These are phyloP conservation scores for Suillus spraguei DNA, from an alignment of 768 basidiomycete species.

Conservation along the genomic window DNA sequence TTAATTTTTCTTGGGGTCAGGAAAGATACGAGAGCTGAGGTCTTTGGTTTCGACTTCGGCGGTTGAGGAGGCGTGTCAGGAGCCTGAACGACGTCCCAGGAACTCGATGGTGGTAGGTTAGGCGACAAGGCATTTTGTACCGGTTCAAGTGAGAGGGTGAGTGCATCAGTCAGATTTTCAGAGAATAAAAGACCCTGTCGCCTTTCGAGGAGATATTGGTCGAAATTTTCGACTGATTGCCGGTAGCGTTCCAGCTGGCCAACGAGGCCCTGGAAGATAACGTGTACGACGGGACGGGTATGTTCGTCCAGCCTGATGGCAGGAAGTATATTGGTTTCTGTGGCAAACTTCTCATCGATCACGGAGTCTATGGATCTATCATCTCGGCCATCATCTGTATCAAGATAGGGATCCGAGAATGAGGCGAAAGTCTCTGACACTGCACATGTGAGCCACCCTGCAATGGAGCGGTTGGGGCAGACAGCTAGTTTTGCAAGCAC, in stretches of 20 bases:
- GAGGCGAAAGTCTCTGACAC: constrained; percentile 36
- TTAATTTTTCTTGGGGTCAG: constrained; percentile 77
- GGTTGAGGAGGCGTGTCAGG: constrained; percentile 37
- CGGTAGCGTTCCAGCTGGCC: constrained; percentile 83
- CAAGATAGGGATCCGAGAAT: constrained; percentile 9
- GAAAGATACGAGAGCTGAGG: constrained; percentile 73
- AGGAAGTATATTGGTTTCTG: constrained; percentile 59
- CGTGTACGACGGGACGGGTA: constrained; percentile 77
- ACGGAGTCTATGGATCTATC: constrained; percentile 81
- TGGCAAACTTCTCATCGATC: constrained; percentile 65
- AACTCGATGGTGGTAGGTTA: constrained; percentile 22
- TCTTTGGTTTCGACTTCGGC: constrained; percentile 53
- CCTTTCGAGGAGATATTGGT: constrained; percentile 81
- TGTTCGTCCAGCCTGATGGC: constrained; percentile 71
- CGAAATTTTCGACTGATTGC: constrained; percentile 73
- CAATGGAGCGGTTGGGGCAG: constrained; percentile 84
- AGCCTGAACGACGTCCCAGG: constrained; percentile 28
- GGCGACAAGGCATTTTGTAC: constrained; percentile 41
- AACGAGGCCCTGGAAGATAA: constrained; percentile 80
- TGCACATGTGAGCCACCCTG: constrained; percentile 86
- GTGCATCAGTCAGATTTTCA: constrained; percentile 89
- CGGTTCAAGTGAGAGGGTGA: constrained; percentile 72
- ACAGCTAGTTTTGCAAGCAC: constrained; percentile 77
- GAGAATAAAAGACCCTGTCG: constrained; percentile 89
- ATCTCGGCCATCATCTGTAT: constrained; percentile 59